Evolutionary conservation across 2,329 filamentous ascomycete genomes (phyloP).

Genomic region (Sclerotiophoma versabilis): DNA sequence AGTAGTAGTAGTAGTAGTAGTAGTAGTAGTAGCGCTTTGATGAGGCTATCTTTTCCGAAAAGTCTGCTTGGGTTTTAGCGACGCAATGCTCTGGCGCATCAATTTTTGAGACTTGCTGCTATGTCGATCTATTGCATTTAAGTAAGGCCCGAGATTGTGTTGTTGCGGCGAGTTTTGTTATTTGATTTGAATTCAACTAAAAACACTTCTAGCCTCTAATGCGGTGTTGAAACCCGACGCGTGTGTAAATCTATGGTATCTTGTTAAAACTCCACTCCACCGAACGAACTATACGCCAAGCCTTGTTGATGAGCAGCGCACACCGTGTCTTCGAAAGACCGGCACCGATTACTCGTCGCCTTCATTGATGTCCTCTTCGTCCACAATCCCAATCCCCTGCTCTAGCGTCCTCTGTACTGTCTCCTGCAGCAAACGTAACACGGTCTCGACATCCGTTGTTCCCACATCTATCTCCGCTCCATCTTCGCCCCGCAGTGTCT

Average conservation of each 20-base stretch:
- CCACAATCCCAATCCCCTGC: slow-evolving; percentile 14
- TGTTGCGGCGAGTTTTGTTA: no score
- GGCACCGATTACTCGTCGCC: neutral
- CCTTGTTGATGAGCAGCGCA: neutral
- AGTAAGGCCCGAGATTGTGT: no score
- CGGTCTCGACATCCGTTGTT: slow-evolving; percentile 3
- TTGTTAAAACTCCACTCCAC: slow-evolving; percentile 2
- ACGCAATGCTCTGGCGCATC: no score
- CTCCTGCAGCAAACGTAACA: slow-evolving; percentile 15
- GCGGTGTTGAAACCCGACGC: slow-evolving; percentile 15
- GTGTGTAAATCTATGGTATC: slow-evolving; percentile 8
- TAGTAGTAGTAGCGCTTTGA: no score
- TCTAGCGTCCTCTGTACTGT: slow-evolving; percentile 14
- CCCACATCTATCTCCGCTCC: neutral
- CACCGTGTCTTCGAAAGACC: neutral
- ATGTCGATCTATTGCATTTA: no score
- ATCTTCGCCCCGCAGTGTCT: slow-evolving; percentile 22
- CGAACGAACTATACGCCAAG: no score
- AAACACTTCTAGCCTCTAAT: no score
- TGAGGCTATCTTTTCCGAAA: no score
- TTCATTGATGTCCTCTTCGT: slow-evolving; percentile 6
- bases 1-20: no score
- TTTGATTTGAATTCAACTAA: no score
- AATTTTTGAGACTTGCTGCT: no score
- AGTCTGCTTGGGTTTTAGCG: no score